Percentiles rank a stretch among this genome's conserved stretches.
These are phyloP conservation scores for Barbatosphaeria neglecta DNA, from an alignment of 495 filamentous ascomycete genomes.

Conservation along the genomic window DNA sequence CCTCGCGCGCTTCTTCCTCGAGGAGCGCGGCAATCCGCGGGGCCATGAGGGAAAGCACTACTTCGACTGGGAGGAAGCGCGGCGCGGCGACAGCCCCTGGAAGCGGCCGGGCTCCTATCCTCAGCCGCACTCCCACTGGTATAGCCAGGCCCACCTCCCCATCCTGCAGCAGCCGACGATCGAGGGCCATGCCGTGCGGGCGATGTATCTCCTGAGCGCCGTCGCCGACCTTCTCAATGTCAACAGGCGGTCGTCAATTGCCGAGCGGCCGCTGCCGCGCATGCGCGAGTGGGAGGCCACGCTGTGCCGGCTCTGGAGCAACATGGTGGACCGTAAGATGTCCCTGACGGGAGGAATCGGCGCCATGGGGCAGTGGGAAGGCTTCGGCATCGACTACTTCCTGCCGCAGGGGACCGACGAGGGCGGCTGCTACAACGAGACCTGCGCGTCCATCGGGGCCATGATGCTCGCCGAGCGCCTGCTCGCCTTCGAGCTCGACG, in stretches of 20 bases:
- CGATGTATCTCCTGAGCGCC: slow-evolving; percentile 39
- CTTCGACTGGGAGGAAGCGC: slow-evolving; percentile 39
- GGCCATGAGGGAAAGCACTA: slow-evolving; percentile 36
- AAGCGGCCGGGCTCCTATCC: slow-evolving; percentile 33
- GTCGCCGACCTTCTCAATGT: slow-evolving; percentile 26
- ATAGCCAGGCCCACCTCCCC: slow-evolving; percentile 43
- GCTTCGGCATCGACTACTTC: slow-evolving; percentile 49
- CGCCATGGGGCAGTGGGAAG: slow-evolving; percentile 48
- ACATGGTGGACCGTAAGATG: slow-evolving; percentile 48
- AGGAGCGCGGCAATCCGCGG: slow-evolving; percentile 42
- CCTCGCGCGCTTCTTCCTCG: slow-evolving; percentile 44
- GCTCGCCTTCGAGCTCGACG: slow-evolving; percentile 38
- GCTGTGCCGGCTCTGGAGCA: slow-evolving; percentile 39
- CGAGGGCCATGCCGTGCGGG: slow-evolving; percentile 49
- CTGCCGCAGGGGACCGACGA: slow-evolving; percentile 44
- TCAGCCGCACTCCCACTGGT: slow-evolving; percentile 27
- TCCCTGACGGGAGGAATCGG: slow-evolving; percentile 52
- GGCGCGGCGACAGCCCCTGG: slow-evolving; percentile 37
- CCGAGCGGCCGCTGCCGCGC: slow-evolving; percentile 12
- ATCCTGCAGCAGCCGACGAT: slow-evolving; percentile 43
- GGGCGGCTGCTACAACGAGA: slow-evolving; percentile 51
- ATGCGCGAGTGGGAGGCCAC: slow-evolving; percentile 19
- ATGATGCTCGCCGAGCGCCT: slow-evolving; percentile 48
- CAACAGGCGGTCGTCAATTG: slow-evolving; percentile 6
- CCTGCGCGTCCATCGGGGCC: slow-evolving; percentile 48